Conservation (phyloP, 306 rosid genomes). For the Fagus sylvatica region DNA sequence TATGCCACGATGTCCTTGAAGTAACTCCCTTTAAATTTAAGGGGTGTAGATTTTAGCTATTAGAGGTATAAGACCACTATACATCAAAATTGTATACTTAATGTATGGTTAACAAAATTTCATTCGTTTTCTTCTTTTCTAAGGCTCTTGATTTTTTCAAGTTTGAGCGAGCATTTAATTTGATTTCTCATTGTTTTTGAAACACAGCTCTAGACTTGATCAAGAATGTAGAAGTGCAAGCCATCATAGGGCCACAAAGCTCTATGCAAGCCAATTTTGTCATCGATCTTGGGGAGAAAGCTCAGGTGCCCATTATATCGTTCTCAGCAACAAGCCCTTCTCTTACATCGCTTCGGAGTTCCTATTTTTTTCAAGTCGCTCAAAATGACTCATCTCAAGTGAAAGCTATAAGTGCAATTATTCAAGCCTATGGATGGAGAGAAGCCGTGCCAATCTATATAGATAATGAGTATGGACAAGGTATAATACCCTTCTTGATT, state of each 20-base stretch:
- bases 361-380: conserved; percentile 30
- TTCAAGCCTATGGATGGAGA: conserved; percentile 38
- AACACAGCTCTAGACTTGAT: conserved; percentile 35
- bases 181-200: not conserved
- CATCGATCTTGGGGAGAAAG: conserved; percentile 28
- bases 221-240: conserved; percentile 30
- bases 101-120: too few species aligned
- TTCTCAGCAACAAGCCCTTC: conserved; percentile 38
- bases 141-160: too few species aligned
- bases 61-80: too few species aligned
- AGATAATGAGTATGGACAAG: conserved; percentile 23
- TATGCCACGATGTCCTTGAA: too few species aligned
- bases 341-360: conserved; percentile 21
- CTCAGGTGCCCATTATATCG: conserved; percentile 43
- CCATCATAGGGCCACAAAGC: conserved; percentile 39
- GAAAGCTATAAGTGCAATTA: conserved; percentile 24
- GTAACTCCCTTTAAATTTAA: too few species aligned
- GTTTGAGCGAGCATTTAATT: too few species aligned
- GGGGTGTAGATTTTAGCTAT: too few species aligned
- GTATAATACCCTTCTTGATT: conserved; percentile 20
- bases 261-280: conserved; percentile 35
- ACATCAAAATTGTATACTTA: too few species aligned
- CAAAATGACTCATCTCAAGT: conserved; percentile 34
- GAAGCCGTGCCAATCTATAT: conserved; percentile 34
- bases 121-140: too few species aligned